Evolutionary conservation across 108 stramenopile genomes (phyloP), one percentile per base, ranked within the genome.

Genomic region (Fistulifera pelliculosa): DNA sequence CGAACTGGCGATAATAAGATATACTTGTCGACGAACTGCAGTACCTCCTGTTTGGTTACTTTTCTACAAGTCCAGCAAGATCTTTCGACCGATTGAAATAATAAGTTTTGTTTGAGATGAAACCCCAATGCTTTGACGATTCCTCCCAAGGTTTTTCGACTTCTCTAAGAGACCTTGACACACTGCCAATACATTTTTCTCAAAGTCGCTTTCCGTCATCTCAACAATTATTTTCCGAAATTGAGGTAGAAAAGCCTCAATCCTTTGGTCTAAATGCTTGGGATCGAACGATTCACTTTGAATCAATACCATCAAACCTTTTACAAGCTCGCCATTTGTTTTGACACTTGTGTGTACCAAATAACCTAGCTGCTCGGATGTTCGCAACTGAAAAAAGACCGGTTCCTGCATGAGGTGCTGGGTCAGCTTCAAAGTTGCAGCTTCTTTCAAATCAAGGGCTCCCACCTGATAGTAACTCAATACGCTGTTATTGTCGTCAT

Each of bases 291-390:
- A 47, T 27, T 77, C 80, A 17, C 69, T 58, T 43, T 81, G 82
- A 50, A 77, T 71, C 62, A 77, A 58, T 25, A 80, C 68, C 38
- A 71, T 31, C 48, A 83, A 52, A 7, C 74, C 78, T 50, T 86
- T 74, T 27, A 87, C 70, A 23, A 73, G 57, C 41, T 73, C 65
- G 0, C 74, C 76, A 53, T 60, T 85, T 17, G 76, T 78, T 40
- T 79, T 72, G 14, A 75, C 28, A 24, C 62, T 54, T 31, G 85
- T 83, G 12, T 71, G 75, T 24, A 94, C 94, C 41, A 86, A 75
- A 60, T 89, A 95, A 28, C 94, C 94, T 6, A 95, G 69, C 60
- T 93, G 90, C 72, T 95, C 81, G 59, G 90, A 76, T 3, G 94
- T 91, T 0, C 94, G 84, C 16, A 95, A 75, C 26, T 85, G 70